phyloP scores from a whole-genome alignment of 176 grass and related monocot species.

The Canna indica region DNA sequence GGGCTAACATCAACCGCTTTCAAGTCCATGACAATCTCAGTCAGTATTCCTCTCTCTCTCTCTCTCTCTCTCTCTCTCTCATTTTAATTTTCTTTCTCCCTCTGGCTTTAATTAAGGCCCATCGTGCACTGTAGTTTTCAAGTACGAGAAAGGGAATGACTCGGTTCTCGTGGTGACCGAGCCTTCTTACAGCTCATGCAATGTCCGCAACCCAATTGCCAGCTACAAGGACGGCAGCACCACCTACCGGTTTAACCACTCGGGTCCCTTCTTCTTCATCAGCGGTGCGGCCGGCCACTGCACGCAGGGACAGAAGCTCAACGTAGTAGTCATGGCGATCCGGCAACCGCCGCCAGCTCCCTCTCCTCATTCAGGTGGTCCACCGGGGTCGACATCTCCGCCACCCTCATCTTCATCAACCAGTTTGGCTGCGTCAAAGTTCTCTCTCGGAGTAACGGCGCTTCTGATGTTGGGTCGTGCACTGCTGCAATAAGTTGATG shows the following conservation, averaged over 20 bases:
- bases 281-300: conserved; percentile 36
- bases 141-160: conserved; percentile 31
- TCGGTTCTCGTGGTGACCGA: conserved; percentile 46
- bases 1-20: conserved; percentile 29
- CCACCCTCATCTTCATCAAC: no score
- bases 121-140: conserved; percentile 37
- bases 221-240: conserved; percentile 36
- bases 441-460: no score
- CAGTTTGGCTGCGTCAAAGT: no score
- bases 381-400: no score
- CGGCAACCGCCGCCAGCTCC: conserved; percentile 15
- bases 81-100: no score
- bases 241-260: conserved; percentile 26
- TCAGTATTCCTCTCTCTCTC: neutral
- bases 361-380: no score
- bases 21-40: conserved; percentile 35
- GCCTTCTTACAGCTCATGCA: conserved; percentile 47
- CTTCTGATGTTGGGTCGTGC: no score
- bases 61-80: no score
- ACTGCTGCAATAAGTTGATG: no score
- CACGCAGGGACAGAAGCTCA: conserved; percentile 29
- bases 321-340: conserved; percentile 49
- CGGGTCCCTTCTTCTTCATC: conserved; percentile 55
- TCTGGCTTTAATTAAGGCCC: neutral
- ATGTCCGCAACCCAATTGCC: conserved; percentile 23